Base-by-base conservation (phyloP, 768 basidiomycete genomes). In the Favolaschia claudopus region DNA sequence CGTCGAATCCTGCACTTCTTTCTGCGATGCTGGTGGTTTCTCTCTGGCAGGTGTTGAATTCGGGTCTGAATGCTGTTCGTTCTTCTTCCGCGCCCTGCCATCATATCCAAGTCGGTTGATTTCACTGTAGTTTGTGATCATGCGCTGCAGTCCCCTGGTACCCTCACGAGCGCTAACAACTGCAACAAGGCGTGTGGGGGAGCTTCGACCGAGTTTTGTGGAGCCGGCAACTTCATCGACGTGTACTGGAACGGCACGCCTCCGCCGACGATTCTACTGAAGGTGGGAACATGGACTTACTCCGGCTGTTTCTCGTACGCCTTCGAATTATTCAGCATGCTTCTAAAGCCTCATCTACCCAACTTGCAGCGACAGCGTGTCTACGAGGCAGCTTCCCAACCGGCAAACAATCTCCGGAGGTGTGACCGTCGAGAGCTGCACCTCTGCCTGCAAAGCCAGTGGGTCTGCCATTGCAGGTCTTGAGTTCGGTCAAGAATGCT, bases 21-120 rank as follows among this genome's bases (percentile, higher is more conserved):
- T 64, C 48, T 67, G 66, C 63, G 65, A 69, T 29, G 38, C 56
- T 14, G 68, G 69, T 40, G 63, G 67, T 8, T 83, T 69, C 64
- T 63, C 76, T 38, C 79, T 77, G 45, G 82, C 83, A 7, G 85
- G 85, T 7, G 74, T 81, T 7, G 84, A 85, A 68, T 85, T 76
- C 62, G 77, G 73, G 2, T 76, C 79, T 34, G 79, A 85, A 66
- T 86, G 82, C 70, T 85, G 83, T 84, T 63, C 61, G 81, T 72
- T 27, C 29, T 9, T 47, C 27, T 45, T 15, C 38, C 6, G 48
- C 43, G n/a, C 17, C 32, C 15, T 31, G 9, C 19, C 3, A 2
- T 45, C 20, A 17, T 34, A 14, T 24, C 15, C 25, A 29, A 10
- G 44, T 40, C 20, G 7, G 2, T 45, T 13, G 29, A 6, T 29